Evolutionary conservation across 139 green algal genomes (phyloP).

Genomic region (Coelastrella sp.): DNA sequence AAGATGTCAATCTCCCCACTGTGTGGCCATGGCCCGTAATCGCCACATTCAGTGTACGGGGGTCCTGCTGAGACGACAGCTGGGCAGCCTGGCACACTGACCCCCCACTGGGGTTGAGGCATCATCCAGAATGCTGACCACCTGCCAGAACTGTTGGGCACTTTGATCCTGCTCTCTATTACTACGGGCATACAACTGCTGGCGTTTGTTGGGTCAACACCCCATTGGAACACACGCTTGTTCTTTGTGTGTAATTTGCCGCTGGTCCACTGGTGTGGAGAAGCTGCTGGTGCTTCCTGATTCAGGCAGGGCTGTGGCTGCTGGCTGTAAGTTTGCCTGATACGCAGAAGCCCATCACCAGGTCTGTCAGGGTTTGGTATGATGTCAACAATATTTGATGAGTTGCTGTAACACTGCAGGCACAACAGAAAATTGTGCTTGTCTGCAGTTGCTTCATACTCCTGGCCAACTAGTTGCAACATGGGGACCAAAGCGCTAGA

Average conservation of each 20-base stretch:
- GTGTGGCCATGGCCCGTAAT: not conserved
- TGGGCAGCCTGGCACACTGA: not conserved
- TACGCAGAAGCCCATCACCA: not conserved
- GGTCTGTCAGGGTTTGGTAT: not conserved
- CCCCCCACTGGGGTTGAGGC: not conserved
- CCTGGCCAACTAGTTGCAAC: too few species aligned
- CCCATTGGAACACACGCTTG: not conserved
- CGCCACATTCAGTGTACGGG: not conserved
- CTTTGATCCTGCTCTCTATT: not conserved
- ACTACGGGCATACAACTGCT: not conserved
- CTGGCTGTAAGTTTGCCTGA: not conserved
- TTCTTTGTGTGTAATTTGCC: slow-evolving; percentile 14
- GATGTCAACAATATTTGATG: not conserved
- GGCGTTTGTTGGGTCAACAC: not conserved
- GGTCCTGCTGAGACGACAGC: not conserved
- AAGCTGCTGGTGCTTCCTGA: not conserved
- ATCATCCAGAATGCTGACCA: slow-evolving; percentile 19
- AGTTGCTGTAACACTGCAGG: slow-evolving; percentile 7
- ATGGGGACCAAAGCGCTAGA: too few species aligned
- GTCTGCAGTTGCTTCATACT: too few species aligned
- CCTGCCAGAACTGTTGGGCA: not conserved
- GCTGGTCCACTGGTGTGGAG: not conserved
- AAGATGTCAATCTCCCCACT: slow-evolving; percentile 17
- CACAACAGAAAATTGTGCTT: not conserved
- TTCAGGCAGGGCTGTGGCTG: not conserved